Conservation (phyloP, 345 rosid species). For the Eucalyptus cladocalyx region DNA sequence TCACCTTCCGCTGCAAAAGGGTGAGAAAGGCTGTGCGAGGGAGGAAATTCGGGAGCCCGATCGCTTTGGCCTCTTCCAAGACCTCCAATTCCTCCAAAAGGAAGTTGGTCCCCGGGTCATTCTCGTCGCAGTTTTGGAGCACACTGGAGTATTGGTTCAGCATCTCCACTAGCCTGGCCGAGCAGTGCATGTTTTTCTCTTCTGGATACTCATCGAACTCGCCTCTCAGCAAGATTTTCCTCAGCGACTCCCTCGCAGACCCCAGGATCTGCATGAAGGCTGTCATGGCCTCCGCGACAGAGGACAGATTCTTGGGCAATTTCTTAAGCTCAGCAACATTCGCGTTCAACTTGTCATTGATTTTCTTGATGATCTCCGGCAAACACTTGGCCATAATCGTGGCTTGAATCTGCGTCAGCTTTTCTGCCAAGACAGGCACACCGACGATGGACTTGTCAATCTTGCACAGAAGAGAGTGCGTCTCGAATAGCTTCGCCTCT, state of each 20-base stretch:
- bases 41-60: constrained; percentile 18
- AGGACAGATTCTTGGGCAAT: constrained; percentile 9
- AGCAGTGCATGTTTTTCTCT: constrained; percentile 7
- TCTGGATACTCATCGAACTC: constrained; percentile 27
- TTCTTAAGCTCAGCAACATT: background rate
- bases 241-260: constrained; percentile 24
- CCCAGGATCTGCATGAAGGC: constrained; percentile 23
- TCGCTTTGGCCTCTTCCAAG: constrained; percentile 12
- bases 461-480: constrained; percentile 3
- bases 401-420: constrained; percentile 18
- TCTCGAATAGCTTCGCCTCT: constrained; percentile 6
- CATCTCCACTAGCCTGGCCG: constrained; percentile 14
- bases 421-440: constrained; percentile 17
- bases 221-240: constrained; percentile 18
- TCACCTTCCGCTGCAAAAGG: constrained; percentile 4
- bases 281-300: constrained; percentile 22
- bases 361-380: constrained; percentile 11
- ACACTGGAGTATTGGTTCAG: background rate
- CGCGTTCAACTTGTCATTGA: constrained; percentile 6
- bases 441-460: constrained; percentile 30
- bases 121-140: background rate
- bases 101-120: background rate
- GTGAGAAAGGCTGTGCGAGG: constrained; percentile 3
- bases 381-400: constrained; percentile 10
- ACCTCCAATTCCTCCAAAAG: constrained; percentile 6